phyloP scores from a whole-genome alignment of 75 land plant species.

The Picea sitchensis region DNA sequence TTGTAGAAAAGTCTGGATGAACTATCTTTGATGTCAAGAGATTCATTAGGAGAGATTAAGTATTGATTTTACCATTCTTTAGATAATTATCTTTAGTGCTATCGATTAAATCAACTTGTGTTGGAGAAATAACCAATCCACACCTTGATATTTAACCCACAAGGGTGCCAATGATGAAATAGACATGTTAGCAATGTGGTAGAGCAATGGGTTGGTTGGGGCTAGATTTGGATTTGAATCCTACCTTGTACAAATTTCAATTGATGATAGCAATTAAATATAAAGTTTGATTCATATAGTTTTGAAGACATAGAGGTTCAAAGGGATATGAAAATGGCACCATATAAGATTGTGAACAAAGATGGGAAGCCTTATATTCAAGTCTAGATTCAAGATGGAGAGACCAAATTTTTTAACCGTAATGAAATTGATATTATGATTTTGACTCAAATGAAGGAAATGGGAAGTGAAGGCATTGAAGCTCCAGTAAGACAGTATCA shows the following conservation, averaged over 20 bases:
- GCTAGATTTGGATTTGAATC: neutral
- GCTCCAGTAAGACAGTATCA: no score
- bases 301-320: slow-evolving; percentile 62
- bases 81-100: no score
- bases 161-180: neutral
- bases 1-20: slow-evolving; percentile 53
- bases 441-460: slow-evolving; percentile 43
- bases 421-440: slow-evolving; percentile 81
- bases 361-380: slow-evolving; percentile 81
- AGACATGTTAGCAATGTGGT: neutral
- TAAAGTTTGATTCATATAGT: slow-evolving; percentile 6
- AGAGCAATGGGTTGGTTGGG: neutral
- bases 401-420: slow-evolving; percentile 63
- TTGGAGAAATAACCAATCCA: neutral
- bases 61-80: neutral
- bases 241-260: neutral
- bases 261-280: neutral
- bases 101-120: neutral
- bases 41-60: slow-evolving; percentile 50
- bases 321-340: slow-evolving; percentile 52
- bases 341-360: slow-evolving; percentile 73
- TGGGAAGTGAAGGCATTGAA: no score
- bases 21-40: slow-evolving; percentile 74
- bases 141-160: neutral
- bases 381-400: slow-evolving; percentile 68